phyloP scores from a whole-genome alignment of 495 filamentous ascomycete genomes.

The Trichoderma parareesei region DNA sequence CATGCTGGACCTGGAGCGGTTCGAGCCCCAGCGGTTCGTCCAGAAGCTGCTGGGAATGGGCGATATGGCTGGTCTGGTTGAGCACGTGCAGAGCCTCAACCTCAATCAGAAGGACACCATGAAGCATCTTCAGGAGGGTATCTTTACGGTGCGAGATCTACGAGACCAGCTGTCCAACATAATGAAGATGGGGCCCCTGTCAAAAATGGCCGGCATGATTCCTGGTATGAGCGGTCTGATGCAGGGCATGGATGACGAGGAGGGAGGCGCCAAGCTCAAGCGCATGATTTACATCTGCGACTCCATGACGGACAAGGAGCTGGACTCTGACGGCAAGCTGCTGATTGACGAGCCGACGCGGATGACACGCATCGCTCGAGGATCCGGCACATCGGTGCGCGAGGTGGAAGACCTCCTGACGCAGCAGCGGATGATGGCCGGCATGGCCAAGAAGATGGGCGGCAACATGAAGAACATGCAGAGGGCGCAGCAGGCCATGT shows the following conservation, averaged over 20 bases:
- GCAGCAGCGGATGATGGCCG: slow-evolving; percentile 97
- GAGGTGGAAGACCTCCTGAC: slow-evolving; percentile 97
- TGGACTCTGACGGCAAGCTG: slow-evolving; percentile 89
- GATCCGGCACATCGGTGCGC: slow-evolving; percentile 81
- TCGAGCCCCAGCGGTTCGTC: slow-evolving; percentile 84
- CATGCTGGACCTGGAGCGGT: slow-evolving; percentile 88
- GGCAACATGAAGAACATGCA: slow-evolving; percentile 96
- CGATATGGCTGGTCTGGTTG: slow-evolving; percentile 88
- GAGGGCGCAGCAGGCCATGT: slow-evolving; percentile 82
- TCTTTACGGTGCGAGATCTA: slow-evolving; percentile 91
- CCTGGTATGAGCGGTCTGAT: slow-evolving; percentile 89
- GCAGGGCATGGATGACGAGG: slow-evolving; percentile 92
- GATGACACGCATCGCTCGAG: slow-evolving; percentile 86
- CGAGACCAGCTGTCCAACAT: slow-evolving; percentile 94
- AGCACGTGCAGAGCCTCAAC: slow-evolving; percentile 96
- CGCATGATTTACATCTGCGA: slow-evolving; percentile 99
- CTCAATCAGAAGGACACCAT: slow-evolving; percentile 97
- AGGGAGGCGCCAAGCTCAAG: slow-evolving; percentile 83
- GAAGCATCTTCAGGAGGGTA: slow-evolving; percentile 94
- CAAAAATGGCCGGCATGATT: slow-evolving; percentile 98
- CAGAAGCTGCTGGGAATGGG: slow-evolving; percentile 93
- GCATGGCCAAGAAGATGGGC: slow-evolving; percentile 98
- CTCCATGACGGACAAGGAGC: slow-evolving; percentile 90
- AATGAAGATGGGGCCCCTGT: slow-evolving; percentile 98
- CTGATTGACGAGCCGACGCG: slow-evolving; percentile 89